Conservation (phyloP, 148 eudicot species). For the Selenicereus undatus region DNA sequence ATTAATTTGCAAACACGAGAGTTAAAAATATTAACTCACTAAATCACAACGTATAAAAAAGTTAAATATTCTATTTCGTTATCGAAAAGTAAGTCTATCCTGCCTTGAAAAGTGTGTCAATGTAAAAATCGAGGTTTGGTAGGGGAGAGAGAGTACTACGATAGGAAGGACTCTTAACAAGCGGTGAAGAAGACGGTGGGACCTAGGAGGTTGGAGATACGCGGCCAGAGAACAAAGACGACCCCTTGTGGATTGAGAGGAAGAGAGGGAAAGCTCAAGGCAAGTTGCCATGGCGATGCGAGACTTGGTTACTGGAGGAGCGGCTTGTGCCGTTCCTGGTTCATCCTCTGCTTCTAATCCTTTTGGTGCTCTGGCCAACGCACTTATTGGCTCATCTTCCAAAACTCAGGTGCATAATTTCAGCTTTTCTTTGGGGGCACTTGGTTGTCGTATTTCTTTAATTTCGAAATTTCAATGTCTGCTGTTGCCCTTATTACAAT, state of each 20-base stretch:
- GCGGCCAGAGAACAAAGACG: neutral
- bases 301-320: conserved; percentile 71
- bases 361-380: conserved; percentile 67
- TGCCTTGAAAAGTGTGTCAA: too few species aligned
- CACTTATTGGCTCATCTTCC: conserved; percentile 72
- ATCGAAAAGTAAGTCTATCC: too few species aligned
- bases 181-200: neutral
- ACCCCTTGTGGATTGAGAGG: neutral
- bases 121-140: neutral
- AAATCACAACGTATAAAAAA: too few species aligned
- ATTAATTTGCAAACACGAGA: too few species aligned
- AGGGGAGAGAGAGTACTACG: neutral
- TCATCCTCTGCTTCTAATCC: conserved; percentile 78
- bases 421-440: neutral
- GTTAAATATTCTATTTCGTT: too few species aligned
- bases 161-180: neutral
- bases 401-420: conserved; percentile 54
- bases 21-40: too few species aligned
- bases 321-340: conserved; percentile 60
- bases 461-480: neutral
- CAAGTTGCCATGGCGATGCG: conserved; percentile 63
- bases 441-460: neutral
- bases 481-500: neutral
- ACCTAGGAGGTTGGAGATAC: neutral
- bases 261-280: neutral